A percentile compares a stretch with the other conserved stretches of the same genome.
Evolutionary conservation across 257 asterid genomes (phyloP).

Genomic region (Scutellaria minor): DNA sequence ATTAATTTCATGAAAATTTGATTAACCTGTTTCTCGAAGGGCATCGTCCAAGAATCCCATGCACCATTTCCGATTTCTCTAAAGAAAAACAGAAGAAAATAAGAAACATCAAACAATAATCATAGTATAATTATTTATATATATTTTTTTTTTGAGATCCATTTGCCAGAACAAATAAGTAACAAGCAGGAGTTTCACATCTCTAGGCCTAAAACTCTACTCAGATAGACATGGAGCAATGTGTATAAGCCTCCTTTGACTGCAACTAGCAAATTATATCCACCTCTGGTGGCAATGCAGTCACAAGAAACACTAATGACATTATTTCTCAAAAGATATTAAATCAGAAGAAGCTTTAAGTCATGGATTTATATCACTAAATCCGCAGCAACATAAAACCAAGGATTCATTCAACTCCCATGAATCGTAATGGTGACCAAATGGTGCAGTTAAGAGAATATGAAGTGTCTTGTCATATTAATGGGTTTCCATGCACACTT

Average conservation of each 20-base stretch:
- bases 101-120: constrained; percentile 17
- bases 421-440: neutral
- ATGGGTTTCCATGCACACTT: neutral
- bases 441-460: neutral
- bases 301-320: neutral
- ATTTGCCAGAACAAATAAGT: neutral
- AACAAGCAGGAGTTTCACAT: neutral
- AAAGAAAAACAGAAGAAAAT: constrained; percentile 15
- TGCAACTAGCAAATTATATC: neutral
- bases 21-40: constrained; percentile 67
- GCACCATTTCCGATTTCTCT: constrained; percentile 94
- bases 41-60: constrained; percentile 90
- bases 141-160: no score
- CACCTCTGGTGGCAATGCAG: neutral
- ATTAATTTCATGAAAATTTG: constrained; percentile 2
- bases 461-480: neutral
- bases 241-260: neutral
- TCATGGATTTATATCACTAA: neutral
- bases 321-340: constrained; percentile 7
- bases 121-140: neutral
- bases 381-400: neutral
- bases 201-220: neutral
- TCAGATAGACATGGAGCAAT: neutral
- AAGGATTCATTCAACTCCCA: constrained; percentile 9
- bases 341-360: neutral